These are phyloP conservation scores for Chimonanthus praecox DNA, from an alignment of 164 flowering plant species.

Conservation along the genomic window DNA sequence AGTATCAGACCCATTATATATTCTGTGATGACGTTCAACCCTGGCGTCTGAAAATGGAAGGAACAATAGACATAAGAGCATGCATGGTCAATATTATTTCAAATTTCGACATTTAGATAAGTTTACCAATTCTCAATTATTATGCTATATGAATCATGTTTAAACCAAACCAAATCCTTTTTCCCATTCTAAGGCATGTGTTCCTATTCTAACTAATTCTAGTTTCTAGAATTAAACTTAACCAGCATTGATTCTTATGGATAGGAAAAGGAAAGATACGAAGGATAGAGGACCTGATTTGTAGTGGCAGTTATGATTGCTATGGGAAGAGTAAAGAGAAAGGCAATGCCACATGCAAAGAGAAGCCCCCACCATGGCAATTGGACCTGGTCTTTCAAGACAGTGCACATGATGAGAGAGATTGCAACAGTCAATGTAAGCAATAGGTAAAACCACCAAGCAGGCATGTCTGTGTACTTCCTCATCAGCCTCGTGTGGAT, in stretches of 20 bases:
- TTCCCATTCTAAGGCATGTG: neutral
- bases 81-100: neutral
- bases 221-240: too few relatives aligned
- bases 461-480: slow-evolving; percentile 57
- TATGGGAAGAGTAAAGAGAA: slow-evolving; percentile 68
- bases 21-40: slow-evolving; percentile 63
- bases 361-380: slow-evolving; percentile 91
- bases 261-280: neutral
- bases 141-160: too few relatives aligned
- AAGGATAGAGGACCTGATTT: slow-evolving; percentile 44
- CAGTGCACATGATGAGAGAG: slow-evolving; percentile 52
- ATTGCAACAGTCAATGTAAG: slow-evolving; percentile 30
- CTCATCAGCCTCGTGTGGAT: slow-evolving; percentile 77
- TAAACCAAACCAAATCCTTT: neutral
- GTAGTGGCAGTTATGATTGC: slow-evolving; percentile 87
- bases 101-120: too few relatives aligned
- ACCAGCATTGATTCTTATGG: neutral
- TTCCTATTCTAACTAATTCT: neutral
- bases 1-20: slow-evolving; percentile 52
- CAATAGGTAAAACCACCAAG: slow-evolving; percentile 60
- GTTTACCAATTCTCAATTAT: too few relatives aligned
- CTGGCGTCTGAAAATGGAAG: slow-evolving; percentile 46
- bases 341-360: slow-evolving; percentile 50
- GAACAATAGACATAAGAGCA: neutral
- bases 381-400: slow-evolving; percentile 59